Evolutionary conservation across 257 asterid genomes (phyloP), one percentile per base, ranked within the genome.

Genomic region (Petunia axillaris): DNA sequence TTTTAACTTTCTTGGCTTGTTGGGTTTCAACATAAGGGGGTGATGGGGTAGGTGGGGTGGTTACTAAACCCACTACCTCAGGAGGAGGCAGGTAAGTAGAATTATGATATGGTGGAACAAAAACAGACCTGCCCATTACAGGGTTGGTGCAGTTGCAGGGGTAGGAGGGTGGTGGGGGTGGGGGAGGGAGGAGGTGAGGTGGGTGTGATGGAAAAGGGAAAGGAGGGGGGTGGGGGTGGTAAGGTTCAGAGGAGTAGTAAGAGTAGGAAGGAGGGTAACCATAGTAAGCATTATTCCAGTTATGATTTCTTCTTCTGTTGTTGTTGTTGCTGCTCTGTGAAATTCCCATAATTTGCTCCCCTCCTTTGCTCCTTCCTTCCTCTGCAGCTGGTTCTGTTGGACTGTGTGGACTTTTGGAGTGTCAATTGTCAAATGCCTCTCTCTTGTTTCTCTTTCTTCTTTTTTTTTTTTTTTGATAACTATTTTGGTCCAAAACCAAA

Each of bases 1-100:
- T 91, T 6, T 80, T 89, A 25, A 91, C 93, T 77, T 88, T 90
- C 79, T 82, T 91, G 1, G 95, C 87, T 80, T 73, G 80, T 82
- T 65, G 87, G 48, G 82, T 83, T 63, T 85, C 94, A 4, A 71
- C 85, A 39, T 64, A 68, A 39, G 85, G 85, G 44, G 85, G 85
- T 50, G 85, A 68, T 15, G 85, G 79, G 5, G 57, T 63, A 5
- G 87, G 85, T 37, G 82, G 81, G 77, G 83, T 79, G 81, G 50
- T 83, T 86, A 68, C 82, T 35, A 77, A 82, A 84, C 40, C 85
- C 86, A 67, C 83, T 13, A 74, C 46, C 25, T 85, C 80, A 76
- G 1, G 83, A 46, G 66, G 80, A 63, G 84, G 66, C 38, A 80
- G 83, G 63, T 57, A 87, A 78, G 73, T 88, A 52, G 84, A 74